These are phyloP conservation scores for Rhodomyrtus psidioides DNA, from an alignment of 441 rosid species.

Conservation along the genomic window DNA sequence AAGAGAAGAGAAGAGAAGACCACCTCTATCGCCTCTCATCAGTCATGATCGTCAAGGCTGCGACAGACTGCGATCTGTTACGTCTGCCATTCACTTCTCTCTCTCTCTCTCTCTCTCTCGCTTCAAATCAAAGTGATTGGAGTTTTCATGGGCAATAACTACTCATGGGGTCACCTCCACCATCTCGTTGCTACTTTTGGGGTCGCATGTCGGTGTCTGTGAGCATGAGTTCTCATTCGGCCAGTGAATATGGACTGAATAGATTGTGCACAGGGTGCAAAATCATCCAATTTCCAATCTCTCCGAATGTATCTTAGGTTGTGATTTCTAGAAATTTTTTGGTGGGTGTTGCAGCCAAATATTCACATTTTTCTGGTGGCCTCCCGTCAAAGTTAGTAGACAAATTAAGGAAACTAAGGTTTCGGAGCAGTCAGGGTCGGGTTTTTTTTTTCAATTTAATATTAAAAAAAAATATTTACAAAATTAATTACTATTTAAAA, in stretches of 20 bases:
- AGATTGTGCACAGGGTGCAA: neutral
- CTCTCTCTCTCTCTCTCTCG: neutral
- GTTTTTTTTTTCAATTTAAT: too few relatives aligned
- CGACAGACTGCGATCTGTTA: neutral
- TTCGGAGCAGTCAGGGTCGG: neutral
- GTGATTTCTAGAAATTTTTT: neutral
- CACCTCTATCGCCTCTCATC: neutral
- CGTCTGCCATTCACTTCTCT: neutral
- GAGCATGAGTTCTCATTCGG: neutral
- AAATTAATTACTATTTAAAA: too few relatives aligned
- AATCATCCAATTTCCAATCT: neutral
- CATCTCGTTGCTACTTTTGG: neutral
- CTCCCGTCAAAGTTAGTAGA: neutral
- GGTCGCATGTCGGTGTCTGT: neutral
- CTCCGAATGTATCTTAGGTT: neutral
- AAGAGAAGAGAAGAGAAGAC: neutral
- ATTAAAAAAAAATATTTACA: too few relatives aligned
- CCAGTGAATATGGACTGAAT: neutral
- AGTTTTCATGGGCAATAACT: neutral
- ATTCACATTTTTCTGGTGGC: neutral
- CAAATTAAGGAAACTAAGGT: too few relatives aligned
- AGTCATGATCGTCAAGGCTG: neutral
- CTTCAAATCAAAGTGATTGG: neutral
- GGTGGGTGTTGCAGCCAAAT: neutral
- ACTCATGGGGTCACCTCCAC: neutral